Base-by-base conservation (phyloP, 371 early-diverging fungal genomes). In the Caulochytrium protostelioides region DNA sequence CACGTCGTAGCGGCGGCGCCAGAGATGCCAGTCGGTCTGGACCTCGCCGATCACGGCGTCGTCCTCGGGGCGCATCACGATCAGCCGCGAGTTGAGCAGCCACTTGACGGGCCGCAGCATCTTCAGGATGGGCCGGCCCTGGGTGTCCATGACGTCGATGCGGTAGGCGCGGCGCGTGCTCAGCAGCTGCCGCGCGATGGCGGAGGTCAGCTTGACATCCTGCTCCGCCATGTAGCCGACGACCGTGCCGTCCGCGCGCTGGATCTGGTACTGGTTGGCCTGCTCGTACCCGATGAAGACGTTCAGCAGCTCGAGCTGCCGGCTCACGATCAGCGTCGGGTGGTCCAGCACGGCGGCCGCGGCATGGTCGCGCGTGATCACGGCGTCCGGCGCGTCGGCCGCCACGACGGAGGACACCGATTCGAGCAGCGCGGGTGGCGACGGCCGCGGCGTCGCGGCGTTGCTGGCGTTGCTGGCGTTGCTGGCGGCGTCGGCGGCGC, bases 291-390 rank as follows among this genome's bases (percentile, higher is more conserved):
- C 78, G 64, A 42, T 39, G 26, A 78, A 62, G 1, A 78, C 62
- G 46, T 82, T 85, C 59, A 82, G 49, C 77, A 81, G 76, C 49
- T 82, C 85, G 12, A 82, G 35, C 49, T 85, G 77, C 14, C 83
- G 50, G 2, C 69, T 70, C 28, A 84, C 69, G 6, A 76, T 58
- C 15, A 84, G 36, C 1, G 43, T 46, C 9, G 52, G 39, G 27
- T 53, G 45, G n/a, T 37, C 39, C 34, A 54, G 35, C 23, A 54
- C 44, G 15, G 38, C 28, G 37, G n/a, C n/a, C n/a, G n/a, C n/a
- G n/a, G n/a, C n/a, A n/a, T n/a, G n/a, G n/a, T n/a, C n/a, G n/a
- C n/a, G n/a, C n/a, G n/a, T n/a, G n/a, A n/a, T n/a, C n/a, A n/a
- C n/a, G n/a, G n/a, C n/a, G n/a, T n/a, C n/a, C n/a, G n/a, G n/a